phyloP scores from a whole-genome alignment of 2,329 filamentous ascomycete genomes.

The Ceratocystis ficicola region DNA sequence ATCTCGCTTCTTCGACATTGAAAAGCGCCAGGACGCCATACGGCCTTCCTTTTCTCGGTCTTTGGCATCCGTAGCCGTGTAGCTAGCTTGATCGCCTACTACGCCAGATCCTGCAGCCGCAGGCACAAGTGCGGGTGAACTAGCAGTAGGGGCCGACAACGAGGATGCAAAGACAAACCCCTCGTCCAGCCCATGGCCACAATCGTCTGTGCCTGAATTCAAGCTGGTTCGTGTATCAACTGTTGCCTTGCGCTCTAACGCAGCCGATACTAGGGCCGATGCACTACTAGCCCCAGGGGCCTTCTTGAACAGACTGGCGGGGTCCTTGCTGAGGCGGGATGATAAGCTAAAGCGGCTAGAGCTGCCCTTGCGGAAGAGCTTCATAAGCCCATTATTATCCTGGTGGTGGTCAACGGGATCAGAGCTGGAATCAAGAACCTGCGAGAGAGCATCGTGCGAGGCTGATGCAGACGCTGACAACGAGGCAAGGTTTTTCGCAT shows the following conservation, averaged over 20 bases:
- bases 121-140: neutral
- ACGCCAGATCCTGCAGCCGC: too few species aligned
- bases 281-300: constrained; percentile 32
- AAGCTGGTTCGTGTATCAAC: constrained; percentile 44
- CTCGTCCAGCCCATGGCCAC: constrained; percentile 41
- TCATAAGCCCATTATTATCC: constrained; percentile 42
- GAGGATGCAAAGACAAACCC: constrained; percentile 23
- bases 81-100: neutral
- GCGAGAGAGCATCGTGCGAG: constrained; percentile 45
- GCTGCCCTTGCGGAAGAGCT: constrained; percentile 53
- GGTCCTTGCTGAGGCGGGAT: constrained; percentile 43
- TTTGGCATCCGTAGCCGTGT: constrained; percentile 24
- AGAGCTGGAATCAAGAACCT: constrained; percentile 40
- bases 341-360: constrained; percentile 54
- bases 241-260: constrained; percentile 46
- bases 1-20: constrained; percentile 49
- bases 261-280: constrained; percentile 27
- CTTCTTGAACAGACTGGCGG: constrained; percentile 45
- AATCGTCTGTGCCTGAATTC: constrained; percentile 33
- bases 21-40: constrained; percentile 43
- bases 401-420: constrained; percentile 32
- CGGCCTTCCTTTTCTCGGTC: constrained; percentile 40
- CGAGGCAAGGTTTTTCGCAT: constrained; percentile 46
- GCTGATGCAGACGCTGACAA: constrained; percentile 26
- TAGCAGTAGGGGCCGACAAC: constrained; percentile 39